Base-by-base conservation (phyloP, 176 grass and related monocot species). In the Rhynchospora tenuis region DNA sequence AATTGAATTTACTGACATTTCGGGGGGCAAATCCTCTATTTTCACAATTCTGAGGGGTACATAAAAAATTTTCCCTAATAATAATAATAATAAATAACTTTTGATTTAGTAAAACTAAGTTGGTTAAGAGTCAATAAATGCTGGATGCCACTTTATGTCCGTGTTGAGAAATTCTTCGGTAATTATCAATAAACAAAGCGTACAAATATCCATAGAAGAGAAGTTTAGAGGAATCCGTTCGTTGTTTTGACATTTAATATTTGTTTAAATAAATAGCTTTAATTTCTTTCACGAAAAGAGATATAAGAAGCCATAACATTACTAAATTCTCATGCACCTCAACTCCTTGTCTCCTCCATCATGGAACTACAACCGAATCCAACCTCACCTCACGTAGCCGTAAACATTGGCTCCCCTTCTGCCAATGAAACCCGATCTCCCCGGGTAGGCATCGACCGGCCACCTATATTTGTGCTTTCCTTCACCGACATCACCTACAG, bases 401-500 rank as follows among this genome's bases (percentile, higher is more conserved):
- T 82, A 9, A 42, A 82, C 29, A 11, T 82, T 45, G 27, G 5
- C 27, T 22, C 80, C 6, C 6, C 22, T 76, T 2, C 2, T 54
- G 66, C 24, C 6, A 54, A 12, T 1, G 52, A 22, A 5, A 56
- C 45, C 13, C 42, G 12, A 13, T 27, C 8, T n/a, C 8, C 8
- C 0, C 6, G 5, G 11, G 71, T 62, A 1, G 61, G 70, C 47
- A 20, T 77, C 12, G 2, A 46, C 50, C 59, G 46, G 7, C 79
- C 64, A 17, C 59, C 71, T 22, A 74, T 90, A n/a, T 89, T 92
- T 65, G 84, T 90, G 9, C 90, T 95, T 23, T 79, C 90, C 31
- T 95, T 95, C 82, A 43, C 65, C 48, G 81, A 90, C 24, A 88
- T 97, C 19, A 81, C 87, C 0, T 97, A 97, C 81, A 86, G 69